Conservation (phyloP, 179 eudicot genomes). For the Corrigiola litoralis region DNA sequence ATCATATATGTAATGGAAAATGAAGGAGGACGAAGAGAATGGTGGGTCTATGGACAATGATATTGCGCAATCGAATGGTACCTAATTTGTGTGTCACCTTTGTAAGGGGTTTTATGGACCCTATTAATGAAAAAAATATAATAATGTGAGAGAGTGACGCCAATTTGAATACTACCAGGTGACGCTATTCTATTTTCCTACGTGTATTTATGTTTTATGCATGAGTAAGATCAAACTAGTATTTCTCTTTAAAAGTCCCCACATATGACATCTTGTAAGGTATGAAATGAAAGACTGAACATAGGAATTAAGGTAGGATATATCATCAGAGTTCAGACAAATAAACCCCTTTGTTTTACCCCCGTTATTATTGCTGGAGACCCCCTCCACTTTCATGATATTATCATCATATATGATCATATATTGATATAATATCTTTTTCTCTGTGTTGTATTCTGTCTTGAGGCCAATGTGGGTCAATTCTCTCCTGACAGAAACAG, state of each 20-base stretch:
- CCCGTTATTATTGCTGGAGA: neutral
- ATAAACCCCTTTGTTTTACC: slow-evolving; percentile 18
- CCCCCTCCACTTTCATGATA: neutral
- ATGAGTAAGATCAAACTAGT: no score
- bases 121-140: neutral
- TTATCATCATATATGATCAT: neutral
- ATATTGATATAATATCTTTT: neutral
- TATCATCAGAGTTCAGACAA: slow-evolving; percentile 24
- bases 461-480: slow-evolving; percentile 25
- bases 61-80: no score
- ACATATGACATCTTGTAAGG: slow-evolving; percentile 16
- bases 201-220: no score
- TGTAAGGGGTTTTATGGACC: no score
- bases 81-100: neutral
- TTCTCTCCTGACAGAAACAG: slow-evolving; percentile 24
- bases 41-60: no score
- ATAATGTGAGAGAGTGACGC: no score
- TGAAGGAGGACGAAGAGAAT: no score
- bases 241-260: slow-evolving; percentile 21
- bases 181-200: no score
- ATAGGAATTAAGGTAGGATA: slow-evolving; percentile 26
- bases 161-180: no score
- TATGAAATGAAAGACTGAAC: slow-evolving; percentile 33
- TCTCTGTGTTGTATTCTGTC: slow-evolving; percentile 6
- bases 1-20: neutral